Base-by-base conservation (phyloP, 202 grass and related monocot genomes). In the Saccharum hybrid region DNA sequence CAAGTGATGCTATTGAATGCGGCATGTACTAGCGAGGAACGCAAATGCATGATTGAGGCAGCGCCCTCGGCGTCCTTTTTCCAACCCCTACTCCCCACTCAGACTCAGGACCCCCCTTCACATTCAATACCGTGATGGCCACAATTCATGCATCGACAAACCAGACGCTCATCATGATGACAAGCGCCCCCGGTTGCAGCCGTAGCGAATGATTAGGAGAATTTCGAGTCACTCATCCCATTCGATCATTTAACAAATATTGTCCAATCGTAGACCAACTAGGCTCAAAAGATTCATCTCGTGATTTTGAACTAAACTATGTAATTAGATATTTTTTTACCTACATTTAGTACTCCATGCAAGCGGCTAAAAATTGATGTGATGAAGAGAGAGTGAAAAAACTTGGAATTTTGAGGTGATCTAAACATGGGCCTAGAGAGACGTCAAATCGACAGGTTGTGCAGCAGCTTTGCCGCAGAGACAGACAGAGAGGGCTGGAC, bases 81-180 rank as follows among this genome's bases (percentile, higher is more conserved):
- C 63, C 62, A 18, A 26, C 73, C 51, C 82, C 23, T 41, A 26
- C 18, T 0, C 19, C 60, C 6, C 52, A 41, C 43, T 13, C 45
- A 40, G 39, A 15, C 11, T 49, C 46, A 88, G 83, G 71, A 21
- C n/a, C 83, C 79, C 41, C 15, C 34, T 7, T 13, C 79, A 16
- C 66, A 87, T 90, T 92, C 23, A 92, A 90, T 92, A 87, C 84
- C 84, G 40, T 85, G 90, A 92, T 90, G 85, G 77, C 18, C 87
- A 87, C 90, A 87, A 92, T 64, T 90, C 87, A 87, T 43, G 77
- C 72, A 48, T 90, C 75, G 43, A 49, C 80, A 70, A 2, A 72
- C 41, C 21, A 49, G 43, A 18, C 45, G 16, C 71, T 72, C 88
- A 60, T 76, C 84, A 77, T 90, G 63, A 87, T 90, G 76, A 40